Evolutionary conservation across 2,329 filamentous ascomycete genomes (phyloP), one percentile per base, ranked within the genome.

Genomic region (Sclerotinia nivalis): DNA sequence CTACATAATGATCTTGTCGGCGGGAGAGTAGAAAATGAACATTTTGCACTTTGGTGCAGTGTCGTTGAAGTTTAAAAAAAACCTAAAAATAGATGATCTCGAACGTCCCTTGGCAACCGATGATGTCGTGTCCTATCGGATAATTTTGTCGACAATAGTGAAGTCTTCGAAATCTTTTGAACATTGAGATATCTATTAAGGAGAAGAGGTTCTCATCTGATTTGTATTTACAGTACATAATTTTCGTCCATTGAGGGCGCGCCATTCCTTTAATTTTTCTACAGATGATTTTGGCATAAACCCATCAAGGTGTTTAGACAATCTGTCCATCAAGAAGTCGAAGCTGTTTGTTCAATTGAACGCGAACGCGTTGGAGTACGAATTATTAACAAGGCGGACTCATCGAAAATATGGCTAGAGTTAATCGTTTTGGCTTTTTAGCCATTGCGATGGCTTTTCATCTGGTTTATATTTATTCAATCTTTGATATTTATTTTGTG

Each of bases 401-500:
- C 25, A 55, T 49, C 37, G 13, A 47, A 31, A 74, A 58, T 75
- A 89, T 89, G 87, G 85, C 85, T 72, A 79, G 82, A 71, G 82
- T 85, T 74, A 83, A 82, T 75, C 93, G 94, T 79, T 87, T 92
- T 78, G 90, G 90, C 79, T 98, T 99, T 80, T 82, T 98, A 80
- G 89, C 91, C 79, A 88, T 97, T 79, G 96, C 96, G 76, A 87
- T 97, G 78, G 83, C 95, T 72, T 99, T 99, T 80, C 96, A 99
- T 81, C 80, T 98, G 68, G 88, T 97, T 74, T 99, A 99, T 80
- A 91, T 97, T 69, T 92, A 91, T 79, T 97, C 93, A 71, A 98
- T 98, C 77, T 99, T 99, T 82, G 94, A 97, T 80, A 96, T 98
- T 73, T 98, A 99, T 82, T 99, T 99, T 79, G 93, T 97, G 78